Evolutionary conservation across 2,329 filamentous ascomycete species (phyloP), one percentile per base, ranked within the genome.

Genomic region (Colletotrichum sp.): DNA sequence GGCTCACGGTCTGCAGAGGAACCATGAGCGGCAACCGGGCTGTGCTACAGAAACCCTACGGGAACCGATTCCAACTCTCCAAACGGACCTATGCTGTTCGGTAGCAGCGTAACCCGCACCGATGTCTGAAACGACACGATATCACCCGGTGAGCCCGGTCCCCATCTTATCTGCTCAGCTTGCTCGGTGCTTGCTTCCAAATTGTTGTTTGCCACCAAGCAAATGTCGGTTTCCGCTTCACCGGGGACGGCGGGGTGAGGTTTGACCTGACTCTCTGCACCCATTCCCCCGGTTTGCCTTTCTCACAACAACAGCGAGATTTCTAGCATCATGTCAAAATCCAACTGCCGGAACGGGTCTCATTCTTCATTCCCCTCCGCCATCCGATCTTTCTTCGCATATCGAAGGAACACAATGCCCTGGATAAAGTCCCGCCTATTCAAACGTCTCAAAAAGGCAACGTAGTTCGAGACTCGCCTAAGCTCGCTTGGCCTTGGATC

Each of bases 61-160:
- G 32, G 28, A 22, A 44, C 39, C 64, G 28, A 52, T 52, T 52
- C 44, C 44, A 52, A 52, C 44, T 52, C 44, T 52, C 44, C 7
- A 52, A 52, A 52, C 12, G 44, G n/a, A 36, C 39, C 52, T 67
- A 32, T 48, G 52, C 8, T n/a, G 13, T 48, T 36, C 57, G 26
- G 64, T n/a, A 68, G 26, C 67, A 64, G 39, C 36, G 60, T 26
- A 55, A 62, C 63, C 36, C 73, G 39, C 69, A 75, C 64, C 69
- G 57, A 48, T 48, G 64, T 75, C 70, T 75, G 73, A 75, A 75
- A 75, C 73, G 55, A 68, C 68, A 64, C 69, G 63, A 75, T 75
- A 75, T 75, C 73, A 75, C 73, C 73, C 70, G 57, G 73, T 65
- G 73, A 72, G 73, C 63, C 63, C 39, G 24, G 44, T 52, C 24